Conservation (phyloP, 1,139 yeast species). For the Torulaspora pretoriensis region DNA sequence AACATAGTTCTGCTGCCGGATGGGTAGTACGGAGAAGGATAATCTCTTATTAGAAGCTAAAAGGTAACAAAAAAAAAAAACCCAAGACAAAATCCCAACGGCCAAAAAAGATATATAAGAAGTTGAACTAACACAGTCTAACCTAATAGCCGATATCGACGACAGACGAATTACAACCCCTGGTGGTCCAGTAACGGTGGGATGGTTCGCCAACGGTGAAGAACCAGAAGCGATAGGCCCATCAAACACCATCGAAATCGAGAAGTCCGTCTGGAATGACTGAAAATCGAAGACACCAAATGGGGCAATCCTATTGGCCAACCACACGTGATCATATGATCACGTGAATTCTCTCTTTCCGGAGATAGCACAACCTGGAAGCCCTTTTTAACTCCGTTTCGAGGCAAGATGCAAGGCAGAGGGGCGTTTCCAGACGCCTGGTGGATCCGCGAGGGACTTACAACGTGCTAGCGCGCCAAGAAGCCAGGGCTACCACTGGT, state of each 20-base stretch:
- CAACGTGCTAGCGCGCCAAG: too few species aligned
- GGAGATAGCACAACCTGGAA: too few species aligned
- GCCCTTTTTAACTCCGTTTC: too few species aligned
- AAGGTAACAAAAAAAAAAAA: background rate
- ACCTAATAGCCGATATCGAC: conserved; percentile 10
- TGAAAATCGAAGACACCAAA: background rate
- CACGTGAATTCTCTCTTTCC: background rate
- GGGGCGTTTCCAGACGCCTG: too few species aligned
- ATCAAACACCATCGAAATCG: background rate
- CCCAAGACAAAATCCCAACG: background rate
- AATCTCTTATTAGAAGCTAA: conserved; percentile 1
- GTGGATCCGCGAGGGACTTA: too few species aligned
- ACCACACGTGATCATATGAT: background rate
- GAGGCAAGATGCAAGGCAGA: too few species aligned
- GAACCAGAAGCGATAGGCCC: background rate
- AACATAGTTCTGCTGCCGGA: conserved; percentile 19
- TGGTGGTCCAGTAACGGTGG: background rate
- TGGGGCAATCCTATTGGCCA: background rate
- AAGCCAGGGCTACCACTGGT: too few species aligned
- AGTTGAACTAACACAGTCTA: background rate
- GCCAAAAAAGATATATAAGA: background rate
- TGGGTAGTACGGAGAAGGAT: background rate
- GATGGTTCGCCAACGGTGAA: background rate
- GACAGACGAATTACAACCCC: background rate
- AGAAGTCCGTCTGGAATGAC: background rate